Conservation (phyloP, 2,329 filamentous ascomycete genomes). For the Gyromitra esculenta region DNA sequence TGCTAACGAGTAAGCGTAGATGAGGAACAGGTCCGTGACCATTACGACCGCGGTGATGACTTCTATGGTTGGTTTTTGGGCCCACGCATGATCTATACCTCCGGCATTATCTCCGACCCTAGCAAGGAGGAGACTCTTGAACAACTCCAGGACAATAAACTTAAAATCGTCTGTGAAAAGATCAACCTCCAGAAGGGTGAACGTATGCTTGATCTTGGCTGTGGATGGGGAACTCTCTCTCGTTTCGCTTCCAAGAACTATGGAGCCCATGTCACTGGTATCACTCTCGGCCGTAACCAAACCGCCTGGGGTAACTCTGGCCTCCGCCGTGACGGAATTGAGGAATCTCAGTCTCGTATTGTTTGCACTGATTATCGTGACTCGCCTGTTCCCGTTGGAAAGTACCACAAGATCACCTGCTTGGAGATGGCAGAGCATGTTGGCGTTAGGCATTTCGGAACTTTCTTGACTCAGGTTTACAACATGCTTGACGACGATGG, state of each 20-base stretch:
- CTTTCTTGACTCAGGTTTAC: slow-evolving; percentile 85
- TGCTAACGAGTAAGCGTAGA: slow-evolving; percentile 67
- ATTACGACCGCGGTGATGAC: slow-evolving; percentile 98
- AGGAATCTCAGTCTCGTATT: slow-evolving; percentile 88
- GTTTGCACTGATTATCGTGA: slow-evolving; percentile 98
- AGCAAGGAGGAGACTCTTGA: slow-evolving; percentile 89
- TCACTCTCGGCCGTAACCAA: slow-evolving; percentile 95
- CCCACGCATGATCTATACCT: slow-evolving; percentile 98
- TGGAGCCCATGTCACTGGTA: slow-evolving; percentile 82
- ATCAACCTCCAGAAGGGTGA: slow-evolving; percentile 84
- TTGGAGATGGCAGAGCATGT: slow-evolving; percentile 99
- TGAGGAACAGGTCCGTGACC: slow-evolving; percentile 95
- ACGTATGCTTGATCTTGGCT: slow-evolving; percentile 90
- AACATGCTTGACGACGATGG: slow-evolving; percentile 98
- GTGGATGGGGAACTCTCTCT: slow-evolving; percentile 96
- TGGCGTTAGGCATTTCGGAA: slow-evolving; percentile 84
- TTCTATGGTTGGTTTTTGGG: slow-evolving; percentile 99
- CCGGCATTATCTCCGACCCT: slow-evolving; percentile 88
- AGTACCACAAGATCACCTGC: slow-evolving; percentile 95
- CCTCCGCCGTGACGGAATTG: slow-evolving; percentile 80
- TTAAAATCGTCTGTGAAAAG: slow-evolving; percentile 95
- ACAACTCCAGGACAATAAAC: slow-evolving; percentile 96
- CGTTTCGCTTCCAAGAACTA: slow-evolving; percentile 94
- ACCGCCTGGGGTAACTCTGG: slow-evolving; percentile 95
- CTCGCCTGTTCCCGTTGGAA: slow-evolving; percentile 78